phyloP scores from a whole-genome alignment of 164 flowering plant genomes.

The Warburgia ugandensis region DNA sequence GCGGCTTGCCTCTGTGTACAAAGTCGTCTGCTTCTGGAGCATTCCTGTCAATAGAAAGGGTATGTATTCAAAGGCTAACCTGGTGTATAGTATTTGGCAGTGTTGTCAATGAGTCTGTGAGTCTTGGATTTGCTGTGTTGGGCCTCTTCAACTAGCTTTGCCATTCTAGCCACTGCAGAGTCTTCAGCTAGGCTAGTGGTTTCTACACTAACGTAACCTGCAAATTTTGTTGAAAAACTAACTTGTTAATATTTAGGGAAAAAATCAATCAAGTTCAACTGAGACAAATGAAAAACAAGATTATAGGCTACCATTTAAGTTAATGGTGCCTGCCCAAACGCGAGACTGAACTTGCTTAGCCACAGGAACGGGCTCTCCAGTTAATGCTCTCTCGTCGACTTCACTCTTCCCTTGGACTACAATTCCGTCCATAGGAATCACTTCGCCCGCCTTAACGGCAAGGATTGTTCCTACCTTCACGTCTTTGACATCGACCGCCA shows the following conservation, averaged over 20 bases:
- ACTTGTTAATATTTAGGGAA: too few relatives aligned
- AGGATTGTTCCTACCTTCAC: constrained; percentile 55
- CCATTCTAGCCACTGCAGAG: constrained; percentile 85
- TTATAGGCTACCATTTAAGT: constrained; percentile 89
- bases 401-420: constrained; percentile 78
- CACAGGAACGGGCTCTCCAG: constrained; percentile 86
- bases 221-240: too few relatives aligned
- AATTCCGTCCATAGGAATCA: constrained; percentile 75
- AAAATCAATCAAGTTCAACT: too few relatives aligned
- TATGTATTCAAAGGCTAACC: too few relatives aligned
- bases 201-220: constrained; percentile 70
- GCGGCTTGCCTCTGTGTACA: too few relatives aligned
- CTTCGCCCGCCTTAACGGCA: constrained; percentile 86
- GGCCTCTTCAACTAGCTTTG: constrained; percentile 91
- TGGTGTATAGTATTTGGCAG: constrained; percentile 81
- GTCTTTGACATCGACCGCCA: constrained; percentile 48
- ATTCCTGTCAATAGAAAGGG: too few relatives aligned
- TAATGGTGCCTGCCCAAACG: constrained; percentile 94
- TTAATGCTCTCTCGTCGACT: constrained; percentile 78
- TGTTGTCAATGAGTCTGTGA: constrained; percentile 66
- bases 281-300: background rate
- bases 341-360: constrained; percentile 52
- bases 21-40: too few relatives aligned
- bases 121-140: constrained; percentile 63
- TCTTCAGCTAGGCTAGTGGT: constrained; percentile 79